Evolutionary conservation across 2,329 filamentous ascomycete species (phyloP).

Genomic region (Pestalotiopsis sp.): DNA sequence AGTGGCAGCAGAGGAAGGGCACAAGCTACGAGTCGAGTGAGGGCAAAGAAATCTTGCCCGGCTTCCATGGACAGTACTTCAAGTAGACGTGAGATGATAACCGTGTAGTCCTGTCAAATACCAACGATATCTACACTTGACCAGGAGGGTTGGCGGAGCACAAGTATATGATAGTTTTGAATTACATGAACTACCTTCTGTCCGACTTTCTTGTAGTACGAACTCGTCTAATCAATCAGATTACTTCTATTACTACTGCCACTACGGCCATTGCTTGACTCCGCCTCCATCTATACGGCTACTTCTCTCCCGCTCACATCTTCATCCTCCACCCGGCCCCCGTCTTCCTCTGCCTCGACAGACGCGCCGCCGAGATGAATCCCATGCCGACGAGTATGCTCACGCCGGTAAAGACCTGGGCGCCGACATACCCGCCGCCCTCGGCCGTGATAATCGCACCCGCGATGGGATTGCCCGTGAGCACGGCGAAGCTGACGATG

Average conservation of each 20-base stretch:
- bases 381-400: slow-evolving; percentile 41
- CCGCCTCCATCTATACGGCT: not conserved
- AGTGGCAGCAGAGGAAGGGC: slow-evolving; percentile 35
- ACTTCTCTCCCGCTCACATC: slow-evolving; percentile 25
- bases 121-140: too few species aligned
- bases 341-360: slow-evolving; percentile 37
- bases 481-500: slow-evolving; percentile 52
- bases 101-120: too few species aligned
- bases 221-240: too few species aligned
- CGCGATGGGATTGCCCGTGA: slow-evolving; percentile 52
- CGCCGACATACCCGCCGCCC: slow-evolving; percentile 44
- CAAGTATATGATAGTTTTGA: too few species aligned
- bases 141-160: too few species aligned
- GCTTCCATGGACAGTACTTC: slow-evolving; percentile 29
- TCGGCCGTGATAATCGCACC: slow-evolving; percentile 47
- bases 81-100: not conserved
- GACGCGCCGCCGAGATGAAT: slow-evolving; percentile 39
- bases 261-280: not conserved
- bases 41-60: slow-evolving; percentile 34
- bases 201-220: too few species aligned
- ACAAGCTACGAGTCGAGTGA: slow-evolving; percentile 25
- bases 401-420: slow-evolving; percentile 48
- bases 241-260: too few species aligned
- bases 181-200: too few species aligned
- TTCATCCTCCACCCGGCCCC: slow-evolving; percentile 40